phyloP scores from a whole-genome alignment of 2,329 filamentous ascomycete genomes.

The Fusarium algeriense region DNA sequence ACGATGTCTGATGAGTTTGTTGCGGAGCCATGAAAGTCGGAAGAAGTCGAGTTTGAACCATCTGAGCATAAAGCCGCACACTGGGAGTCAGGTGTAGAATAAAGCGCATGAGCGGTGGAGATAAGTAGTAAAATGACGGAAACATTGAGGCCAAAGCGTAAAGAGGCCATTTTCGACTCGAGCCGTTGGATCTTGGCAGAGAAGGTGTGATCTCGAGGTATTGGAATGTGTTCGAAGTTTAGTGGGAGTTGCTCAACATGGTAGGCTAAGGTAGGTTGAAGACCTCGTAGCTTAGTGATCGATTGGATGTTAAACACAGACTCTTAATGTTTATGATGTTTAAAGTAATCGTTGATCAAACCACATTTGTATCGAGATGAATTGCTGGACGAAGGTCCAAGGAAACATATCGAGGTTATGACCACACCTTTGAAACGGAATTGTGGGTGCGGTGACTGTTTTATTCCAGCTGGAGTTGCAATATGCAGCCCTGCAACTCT shows the following conservation, averaged over 20 bases:
- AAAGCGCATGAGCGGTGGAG: background rate
- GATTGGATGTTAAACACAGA: background rate
- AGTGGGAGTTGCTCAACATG: constrained; percentile 11
- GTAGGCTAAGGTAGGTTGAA: background rate
- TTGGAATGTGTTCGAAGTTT: background rate
- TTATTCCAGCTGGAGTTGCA: constrained; percentile 15
- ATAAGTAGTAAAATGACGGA: background rate
- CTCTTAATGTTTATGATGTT: background rate
- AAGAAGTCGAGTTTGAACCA: constrained; percentile 48
- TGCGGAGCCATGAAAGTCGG: constrained; percentile 53
- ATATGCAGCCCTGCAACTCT: constrained; percentile 4
- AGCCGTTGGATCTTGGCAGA: background rate
- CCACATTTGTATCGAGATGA: background rate
- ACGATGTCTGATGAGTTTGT: constrained; percentile 62
- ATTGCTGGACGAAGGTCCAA: background rate
- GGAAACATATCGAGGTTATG: constrained; percentile 8
- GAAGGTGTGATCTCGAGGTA: background rate
- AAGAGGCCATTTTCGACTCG: background rate
- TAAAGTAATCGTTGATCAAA: background rate
- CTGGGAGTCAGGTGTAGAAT: constrained; percentile 64
- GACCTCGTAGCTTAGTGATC: background rate
- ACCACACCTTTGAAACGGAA: constrained; percentile 8
- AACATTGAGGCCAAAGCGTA: background rate
- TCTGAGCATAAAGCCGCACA: constrained; percentile 64
- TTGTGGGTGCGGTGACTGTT: constrained; percentile 19